Conservation (phyloP, 1,284 basidiomycete species). For the Afroboletus lepidellus region DNA sequence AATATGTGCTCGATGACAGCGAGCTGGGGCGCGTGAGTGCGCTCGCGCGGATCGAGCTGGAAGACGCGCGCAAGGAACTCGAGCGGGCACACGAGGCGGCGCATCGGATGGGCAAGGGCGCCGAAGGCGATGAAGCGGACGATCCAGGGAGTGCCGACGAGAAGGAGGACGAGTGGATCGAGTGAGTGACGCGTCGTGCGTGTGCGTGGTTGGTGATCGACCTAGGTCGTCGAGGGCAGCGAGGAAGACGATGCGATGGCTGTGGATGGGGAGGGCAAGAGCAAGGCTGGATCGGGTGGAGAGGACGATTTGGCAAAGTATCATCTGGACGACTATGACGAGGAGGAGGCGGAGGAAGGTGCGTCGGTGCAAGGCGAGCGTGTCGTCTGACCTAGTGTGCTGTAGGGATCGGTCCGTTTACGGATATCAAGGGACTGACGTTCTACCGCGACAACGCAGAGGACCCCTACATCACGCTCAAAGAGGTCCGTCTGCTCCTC, state of each 20-base stretch:
- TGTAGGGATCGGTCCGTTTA: constrained; percentile 84
- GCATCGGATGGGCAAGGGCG: constrained; percentile 63
- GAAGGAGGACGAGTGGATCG: constrained; percentile 71
- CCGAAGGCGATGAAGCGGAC: constrained; percentile 58
- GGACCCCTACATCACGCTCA: constrained; percentile 96
- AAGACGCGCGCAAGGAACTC: constrained; percentile 84
- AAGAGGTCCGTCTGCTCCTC: constrained; percentile 62
- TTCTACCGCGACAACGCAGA: constrained; percentile 92
- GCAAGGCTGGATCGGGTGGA: constrained; percentile 34
- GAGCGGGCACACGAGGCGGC: constrained; percentile 81
- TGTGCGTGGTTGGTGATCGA: constrained; percentile 23
- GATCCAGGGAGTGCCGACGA: constrained; percentile 48
- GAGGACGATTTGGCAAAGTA: constrained; percentile 87
- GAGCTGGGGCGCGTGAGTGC: constrained; percentile 91
- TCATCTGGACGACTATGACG: constrained; percentile 93
- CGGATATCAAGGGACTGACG: constrained; percentile 92
- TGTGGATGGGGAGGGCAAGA: constrained; percentile 56
- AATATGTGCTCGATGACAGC: constrained; percentile 88
- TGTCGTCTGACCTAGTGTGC: neutral
- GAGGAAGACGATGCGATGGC: constrained; percentile 62
- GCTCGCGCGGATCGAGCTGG: constrained; percentile 84
- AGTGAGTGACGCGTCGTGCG: constrained; percentile 58
- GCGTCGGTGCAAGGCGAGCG: constrained; percentile 7
- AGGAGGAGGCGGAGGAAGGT: constrained; percentile 62
- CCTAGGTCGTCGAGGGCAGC: constrained; percentile 42